phyloP scores from a whole-genome alignment of 2,329 filamentous ascomycete species.

The Aspergillus spinulosporus region DNA sequence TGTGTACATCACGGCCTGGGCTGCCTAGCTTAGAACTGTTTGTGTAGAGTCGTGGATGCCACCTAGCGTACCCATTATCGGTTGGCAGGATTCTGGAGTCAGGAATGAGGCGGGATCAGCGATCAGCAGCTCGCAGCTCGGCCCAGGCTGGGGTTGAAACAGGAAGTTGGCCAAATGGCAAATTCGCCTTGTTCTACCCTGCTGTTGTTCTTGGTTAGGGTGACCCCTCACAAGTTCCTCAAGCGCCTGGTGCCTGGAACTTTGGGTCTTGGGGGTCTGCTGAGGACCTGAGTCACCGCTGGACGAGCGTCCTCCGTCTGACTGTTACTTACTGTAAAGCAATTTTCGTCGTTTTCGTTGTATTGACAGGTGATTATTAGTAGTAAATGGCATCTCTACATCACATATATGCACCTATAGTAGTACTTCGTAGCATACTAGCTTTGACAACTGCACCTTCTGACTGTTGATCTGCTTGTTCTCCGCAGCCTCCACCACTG shows the following conservation, averaged over 20 bases:
- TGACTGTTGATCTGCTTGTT: neutral
- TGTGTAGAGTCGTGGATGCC: neutral
- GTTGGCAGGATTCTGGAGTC: neutral
- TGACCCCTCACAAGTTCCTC: conserved; percentile 4
- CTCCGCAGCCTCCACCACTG: neutral
- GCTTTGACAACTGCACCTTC: neutral
- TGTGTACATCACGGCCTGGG: neutral
- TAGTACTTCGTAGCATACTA: neutral
- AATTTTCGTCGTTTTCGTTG: too few species aligned
- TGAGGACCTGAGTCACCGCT: conserved; percentile 13
- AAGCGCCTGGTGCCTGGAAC: conserved; percentile 7
- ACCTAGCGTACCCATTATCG: neutral
- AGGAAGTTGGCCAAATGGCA: conserved; percentile 14
- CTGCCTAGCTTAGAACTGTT: neutral
- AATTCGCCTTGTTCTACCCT: neutral
- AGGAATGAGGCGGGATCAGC: conserved; percentile 8
- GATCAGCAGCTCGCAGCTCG: conserved; percentile 1
- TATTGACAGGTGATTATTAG: too few species aligned
- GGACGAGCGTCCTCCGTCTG: conserved; percentile 8
- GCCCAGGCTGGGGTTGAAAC: neutral
- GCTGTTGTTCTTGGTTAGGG: conserved; percentile 8
- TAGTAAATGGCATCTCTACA: neutral
- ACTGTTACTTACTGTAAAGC: neutral
- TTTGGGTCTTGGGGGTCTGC: neutral
- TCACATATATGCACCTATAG: neutral